Evolutionary conservation across 805 yeast species (phyloP).

Genomic region (Lipomyces orientalis): DNA sequence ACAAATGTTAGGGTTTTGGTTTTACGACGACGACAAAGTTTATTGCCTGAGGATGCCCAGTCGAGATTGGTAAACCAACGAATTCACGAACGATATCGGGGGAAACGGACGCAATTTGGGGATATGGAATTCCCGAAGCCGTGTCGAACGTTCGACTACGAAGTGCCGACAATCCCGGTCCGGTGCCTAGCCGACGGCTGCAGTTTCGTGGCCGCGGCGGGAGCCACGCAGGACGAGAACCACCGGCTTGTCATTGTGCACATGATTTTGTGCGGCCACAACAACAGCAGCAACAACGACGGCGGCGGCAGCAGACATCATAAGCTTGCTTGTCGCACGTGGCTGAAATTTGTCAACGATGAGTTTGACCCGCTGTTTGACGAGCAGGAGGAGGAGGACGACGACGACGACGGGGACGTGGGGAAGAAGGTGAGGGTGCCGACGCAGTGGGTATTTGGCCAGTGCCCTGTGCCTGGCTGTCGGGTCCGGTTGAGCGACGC

Average conservation of each 20-base stretch:
- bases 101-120: too few species aligned
- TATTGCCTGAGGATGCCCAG: too few species aligned
- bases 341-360: neutral
- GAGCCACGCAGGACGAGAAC: neutral
- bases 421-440: neutral
- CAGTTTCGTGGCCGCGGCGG: neutral
- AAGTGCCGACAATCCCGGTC: neutral
- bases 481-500: neutral
- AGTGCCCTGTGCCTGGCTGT: neutral
- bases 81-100: too few species aligned
- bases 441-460: neutral
- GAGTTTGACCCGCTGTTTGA: neutral
- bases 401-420: neutral
- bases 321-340: neutral
- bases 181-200: neutral
- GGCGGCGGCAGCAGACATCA: neutral
- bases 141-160: neutral
- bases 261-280: neutral
- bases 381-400: neutral
- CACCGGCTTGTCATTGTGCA: neutral
- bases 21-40: too few species aligned
- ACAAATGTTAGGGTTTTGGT: too few species aligned
- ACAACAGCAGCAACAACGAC: too few species aligned
- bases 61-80: too few species aligned
- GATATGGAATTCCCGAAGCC: neutral